phyloP scores from a whole-genome alignment of 345 rosid species.

The Euphorbia tirucalli region DNA sequence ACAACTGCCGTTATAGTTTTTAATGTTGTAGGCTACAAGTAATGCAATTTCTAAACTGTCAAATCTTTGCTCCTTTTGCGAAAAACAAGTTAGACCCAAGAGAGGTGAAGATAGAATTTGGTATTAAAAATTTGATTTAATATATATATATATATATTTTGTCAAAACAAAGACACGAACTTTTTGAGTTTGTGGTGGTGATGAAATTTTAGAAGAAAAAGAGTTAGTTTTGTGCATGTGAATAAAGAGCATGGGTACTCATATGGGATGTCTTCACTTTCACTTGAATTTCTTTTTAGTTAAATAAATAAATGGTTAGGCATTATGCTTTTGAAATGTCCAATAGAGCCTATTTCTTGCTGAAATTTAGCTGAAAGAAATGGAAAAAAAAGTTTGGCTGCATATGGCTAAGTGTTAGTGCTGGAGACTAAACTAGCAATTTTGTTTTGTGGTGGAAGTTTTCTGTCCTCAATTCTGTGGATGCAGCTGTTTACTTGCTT shows the following conservation, averaged over 20 bases:
- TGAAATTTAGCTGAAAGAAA: conserved; percentile 10
- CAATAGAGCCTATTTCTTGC: conserved; percentile 15
- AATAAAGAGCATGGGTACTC: conserved; percentile 41
- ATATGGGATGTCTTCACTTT: conserved; percentile 37
- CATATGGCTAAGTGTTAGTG: conserved; percentile 16
- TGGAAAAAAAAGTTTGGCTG: conserved; percentile 21
- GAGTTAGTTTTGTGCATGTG: conserved; percentile 23
- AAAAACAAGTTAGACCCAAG: conserved; percentile 16
- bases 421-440: not conserved
- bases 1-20: conserved; percentile 28
- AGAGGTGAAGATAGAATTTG: conserved; percentile 19
- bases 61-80: conserved; percentile 26
- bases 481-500: not conserved
- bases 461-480: conserved; percentile 3
- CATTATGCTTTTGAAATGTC: conserved; percentile 5
- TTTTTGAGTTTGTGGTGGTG: conserved; percentile 28
- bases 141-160: too few species aligned
- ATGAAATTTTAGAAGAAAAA: conserved; percentile 25
- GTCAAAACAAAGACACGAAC: too few species aligned
- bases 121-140: not conserved
- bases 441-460: conserved; percentile 10
- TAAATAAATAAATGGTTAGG: not conserved
- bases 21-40: conserved; percentile 33
- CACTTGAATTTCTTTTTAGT: not conserved
- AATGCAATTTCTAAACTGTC: conserved; percentile 33